Evolutionary conservation across 75 land plant genomes (phyloP), one percentile per base, ranked within the genome.

Genomic region (Picea sitchensis): DNA sequence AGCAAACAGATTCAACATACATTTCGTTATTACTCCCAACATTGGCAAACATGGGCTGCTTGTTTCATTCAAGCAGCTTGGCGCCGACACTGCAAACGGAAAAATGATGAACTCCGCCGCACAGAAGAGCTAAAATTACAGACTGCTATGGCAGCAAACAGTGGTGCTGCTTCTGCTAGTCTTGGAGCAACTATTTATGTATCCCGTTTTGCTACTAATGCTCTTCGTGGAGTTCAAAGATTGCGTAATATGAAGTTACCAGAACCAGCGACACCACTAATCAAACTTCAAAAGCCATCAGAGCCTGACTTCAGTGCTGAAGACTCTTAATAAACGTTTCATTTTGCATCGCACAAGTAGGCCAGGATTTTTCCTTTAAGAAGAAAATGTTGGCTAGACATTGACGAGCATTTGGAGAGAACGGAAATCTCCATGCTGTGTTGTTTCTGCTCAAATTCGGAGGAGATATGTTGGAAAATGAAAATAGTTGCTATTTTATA

Each of bases 1-100:
- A 90, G 90, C 83, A 81, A 88, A 76, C 92, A 91, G 60, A 77
- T 91, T 18, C 92, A 84, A 77, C 91, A 90, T 60, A 90, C 85
- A 3, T 81, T 87, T 81, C 73, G 91, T 71, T 82, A 79, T 79
- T 83, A 90, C 73, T 90, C 91, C 6, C 85, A 88, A 13, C 87
- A 88, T 2, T 90, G 91, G 91, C 62, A 87, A 14, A 90, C 87
- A 3, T 90, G 91, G 91, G 90, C 84, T 26, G 90, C 87, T 3
- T 80, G 84, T 77, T 88, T 80, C 73, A 88, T 90, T 58, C 90
- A 90, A 73, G 90, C 90, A 13, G 85, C 87, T 15, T 90, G 91
- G 90, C 75, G 88, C 14, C 54, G 89, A 11, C 81, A 86, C 64
- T 64, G 47, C 20, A 77, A 72, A 26, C 64, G 86, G 41, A 87